These are phyloP conservation scores for Ceratobasidium sp. DNA, from an alignment of 1,284 basidiomycete genomes.

Conservation along the genomic window DNA sequence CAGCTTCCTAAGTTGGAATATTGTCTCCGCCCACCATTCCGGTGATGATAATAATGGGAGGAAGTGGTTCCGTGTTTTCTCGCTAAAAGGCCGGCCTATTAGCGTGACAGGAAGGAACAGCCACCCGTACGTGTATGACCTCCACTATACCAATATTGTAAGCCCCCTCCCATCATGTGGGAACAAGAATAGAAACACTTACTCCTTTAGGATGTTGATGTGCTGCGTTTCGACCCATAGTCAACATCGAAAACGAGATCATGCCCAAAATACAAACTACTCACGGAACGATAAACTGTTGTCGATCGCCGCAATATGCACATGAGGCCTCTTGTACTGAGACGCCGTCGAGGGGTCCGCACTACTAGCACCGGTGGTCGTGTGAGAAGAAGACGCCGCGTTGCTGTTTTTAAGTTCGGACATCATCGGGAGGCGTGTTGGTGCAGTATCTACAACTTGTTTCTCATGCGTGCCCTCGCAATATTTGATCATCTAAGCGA, in stretches of 20 bases:
- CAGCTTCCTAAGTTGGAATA: slow-evolving; percentile 78
- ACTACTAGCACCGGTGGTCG: slow-evolving; percentile 19
- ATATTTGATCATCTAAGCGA: slow-evolving; percentile 81
- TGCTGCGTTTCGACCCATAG: slow-evolving; percentile 52
- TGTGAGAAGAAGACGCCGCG: slow-evolving; percentile 49
- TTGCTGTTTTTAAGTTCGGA: slow-evolving; percentile 51
- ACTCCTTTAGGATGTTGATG: slow-evolving; percentile 86
- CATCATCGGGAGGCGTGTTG: slow-evolving; percentile 62
- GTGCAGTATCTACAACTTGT: slow-evolving; percentile 78
- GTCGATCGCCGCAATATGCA: slow-evolving; percentile 92
- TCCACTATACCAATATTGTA: slow-evolving; percentile 64
- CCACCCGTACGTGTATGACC: slow-evolving; percentile 94
- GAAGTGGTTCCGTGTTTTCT: slow-evolving; percentile 84
- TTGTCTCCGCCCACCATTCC: slow-evolving; percentile 91
- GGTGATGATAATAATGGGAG: slow-evolving; percentile 85
- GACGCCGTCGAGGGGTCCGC: slow-evolving; percentile 50
- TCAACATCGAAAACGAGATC: not conserved
- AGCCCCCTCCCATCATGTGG: not conserved
- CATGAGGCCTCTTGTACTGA: slow-evolving; percentile 62
- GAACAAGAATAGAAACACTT: not conserved
- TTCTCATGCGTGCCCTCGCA: slow-evolving; percentile 83
- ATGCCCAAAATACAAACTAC: slow-evolving; percentile 54
- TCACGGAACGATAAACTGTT: slow-evolving; percentile 88
- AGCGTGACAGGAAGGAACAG: slow-evolving; percentile 61
- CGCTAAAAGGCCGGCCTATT: slow-evolving; percentile 75